Conservation (phyloP, 805 yeast species). For the Spathaspora arborariae region DNA sequence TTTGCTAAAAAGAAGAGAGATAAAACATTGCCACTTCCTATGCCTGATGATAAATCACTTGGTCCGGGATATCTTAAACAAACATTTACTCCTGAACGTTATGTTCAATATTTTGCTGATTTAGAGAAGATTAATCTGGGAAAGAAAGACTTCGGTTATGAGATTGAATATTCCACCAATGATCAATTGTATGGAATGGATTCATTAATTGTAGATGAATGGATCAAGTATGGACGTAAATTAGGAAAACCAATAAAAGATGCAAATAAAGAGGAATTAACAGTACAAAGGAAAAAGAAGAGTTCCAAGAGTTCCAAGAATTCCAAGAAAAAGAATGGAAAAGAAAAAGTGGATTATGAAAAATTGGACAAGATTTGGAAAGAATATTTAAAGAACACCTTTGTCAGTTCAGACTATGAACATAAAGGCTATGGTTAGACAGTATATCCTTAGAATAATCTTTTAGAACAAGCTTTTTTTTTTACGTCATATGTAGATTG, state of each 20-base stretch:
- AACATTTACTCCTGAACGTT: conserved; percentile 66
- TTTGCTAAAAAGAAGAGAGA: conserved; percentile 33
- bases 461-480: background rate
- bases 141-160: conserved; percentile 47
- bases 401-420: conserved; percentile 63
- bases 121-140: conserved; percentile 45
- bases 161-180: conserved; percentile 68
- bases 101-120: conserved; percentile 73
- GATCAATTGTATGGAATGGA: conserved; percentile 54
- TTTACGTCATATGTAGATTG: too few species aligned
- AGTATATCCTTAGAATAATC: background rate
- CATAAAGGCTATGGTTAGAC: conserved; percentile 43
- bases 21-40: conserved; percentile 57
- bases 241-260: conserved; percentile 42
- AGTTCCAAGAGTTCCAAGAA: too few species aligned
- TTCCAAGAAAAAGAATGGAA: conserved; percentile 9
- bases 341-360: conserved; percentile 8
- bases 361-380: conserved; percentile 50
- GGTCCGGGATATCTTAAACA: conserved; percentile 81
- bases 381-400: conserved; percentile 53
- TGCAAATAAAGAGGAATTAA: conserved; percentile 7
- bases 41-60: conserved; percentile 48
- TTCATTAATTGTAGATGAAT: conserved; percentile 56
- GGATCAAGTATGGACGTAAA: conserved; percentile 54
- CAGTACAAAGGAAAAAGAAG: conserved; percentile 2